phyloP scores from a whole-genome alignment of 768 basidiomycete genomes.

The Hericium erinaceus region DNA sequence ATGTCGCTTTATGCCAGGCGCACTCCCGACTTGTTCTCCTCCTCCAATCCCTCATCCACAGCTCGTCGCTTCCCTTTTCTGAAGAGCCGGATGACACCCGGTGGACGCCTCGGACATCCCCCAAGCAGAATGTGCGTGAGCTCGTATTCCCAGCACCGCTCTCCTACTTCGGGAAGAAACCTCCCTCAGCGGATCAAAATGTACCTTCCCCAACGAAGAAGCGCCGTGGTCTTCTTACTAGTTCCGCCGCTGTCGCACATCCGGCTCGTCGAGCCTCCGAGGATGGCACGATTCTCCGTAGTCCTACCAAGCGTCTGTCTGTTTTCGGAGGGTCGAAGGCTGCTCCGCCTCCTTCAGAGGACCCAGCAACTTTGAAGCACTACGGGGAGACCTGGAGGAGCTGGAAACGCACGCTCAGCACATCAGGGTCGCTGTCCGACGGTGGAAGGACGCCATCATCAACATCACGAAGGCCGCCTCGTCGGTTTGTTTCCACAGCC shows the following conservation, averaged over 20 bases:
- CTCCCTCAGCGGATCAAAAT: not conserved
- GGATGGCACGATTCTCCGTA: slow-evolving; percentile 7
- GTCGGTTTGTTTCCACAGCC: not conserved
- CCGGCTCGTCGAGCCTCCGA: not conserved
- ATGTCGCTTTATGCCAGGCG: slow-evolving; percentile 44
- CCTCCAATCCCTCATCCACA: slow-evolving; percentile 64
- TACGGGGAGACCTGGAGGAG: slow-evolving; percentile 46
- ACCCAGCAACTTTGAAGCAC: slow-evolving; percentile 35
- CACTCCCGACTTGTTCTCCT: slow-evolving; percentile 72
- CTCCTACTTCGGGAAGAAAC: slow-evolving; percentile 29
- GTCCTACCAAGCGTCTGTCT: slow-evolving; percentile 17
- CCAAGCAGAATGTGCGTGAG: slow-evolving; percentile 33
- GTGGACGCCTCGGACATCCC: slow-evolving; percentile 12
- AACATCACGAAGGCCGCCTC: not conserved
- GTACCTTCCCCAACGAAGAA: not conserved
- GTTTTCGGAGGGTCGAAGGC: slow-evolving; percentile 28
- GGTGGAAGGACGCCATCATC: not conserved
- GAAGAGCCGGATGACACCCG: slow-evolving; percentile 24
- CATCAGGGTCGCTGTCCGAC: slow-evolving; percentile 2
- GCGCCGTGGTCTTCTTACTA: not conserved
- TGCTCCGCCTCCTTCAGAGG: slow-evolving; percentile 36
- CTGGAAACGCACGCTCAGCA: slow-evolving; percentile 4
- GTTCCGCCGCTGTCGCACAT: not conserved
- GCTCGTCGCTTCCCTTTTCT: slow-evolving; percentile 33
- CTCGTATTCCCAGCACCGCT: slow-evolving; percentile 72